Evolutionary conservation across 2,329 filamentous ascomycete genomes (phyloP).

Genomic region (Coniochaeta sp.): DNA sequence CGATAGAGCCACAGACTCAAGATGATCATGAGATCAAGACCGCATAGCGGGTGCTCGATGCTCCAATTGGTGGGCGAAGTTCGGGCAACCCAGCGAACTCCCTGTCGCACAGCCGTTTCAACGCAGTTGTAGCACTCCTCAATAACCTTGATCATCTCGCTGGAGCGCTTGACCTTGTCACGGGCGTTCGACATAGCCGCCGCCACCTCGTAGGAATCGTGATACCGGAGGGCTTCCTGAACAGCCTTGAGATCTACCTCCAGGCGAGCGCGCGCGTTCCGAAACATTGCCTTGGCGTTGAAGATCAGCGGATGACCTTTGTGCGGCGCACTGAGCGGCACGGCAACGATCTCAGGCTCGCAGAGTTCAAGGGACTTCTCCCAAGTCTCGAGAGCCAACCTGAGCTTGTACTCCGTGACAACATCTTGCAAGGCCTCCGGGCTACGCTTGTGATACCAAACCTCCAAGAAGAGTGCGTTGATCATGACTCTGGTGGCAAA

Average conservation of each 20-base stretch:
- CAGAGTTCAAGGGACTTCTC: slow-evolving; percentile 91
- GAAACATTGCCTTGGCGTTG: slow-evolving; percentile 95
- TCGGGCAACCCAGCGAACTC: slow-evolving; percentile 95
- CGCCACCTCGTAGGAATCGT: slow-evolving; percentile 94
- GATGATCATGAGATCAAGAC: slow-evolving; percentile 95
- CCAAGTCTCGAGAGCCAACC: slow-evolving; percentile 96
- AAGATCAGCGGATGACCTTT: slow-evolving; percentile 95
- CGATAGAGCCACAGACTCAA: slow-evolving; percentile 97
- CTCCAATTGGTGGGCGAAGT: slow-evolving; percentile 99
- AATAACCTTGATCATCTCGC: slow-evolving; percentile 98
- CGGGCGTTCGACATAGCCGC: slow-evolving; percentile 93
- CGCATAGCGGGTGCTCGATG: slow-evolving; percentile 93
- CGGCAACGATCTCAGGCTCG: slow-evolving; percentile 81
- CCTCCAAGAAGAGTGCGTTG: slow-evolving; percentile 94
- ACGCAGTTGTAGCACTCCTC: slow-evolving; percentile 97
- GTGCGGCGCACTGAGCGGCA: slow-evolving; percentile 87
- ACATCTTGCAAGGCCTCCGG: slow-evolving; percentile 97
- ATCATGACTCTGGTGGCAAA: slow-evolving; percentile 98
- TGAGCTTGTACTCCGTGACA: slow-evolving; percentile 95
- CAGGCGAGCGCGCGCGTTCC: slow-evolving; percentile 84
- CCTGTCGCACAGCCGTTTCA: slow-evolving; percentile 88
- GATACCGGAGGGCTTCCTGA: slow-evolving; percentile 92
- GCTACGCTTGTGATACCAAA: slow-evolving; percentile 98
- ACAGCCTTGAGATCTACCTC: slow-evolving; percentile 94
- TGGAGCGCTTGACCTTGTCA: slow-evolving; percentile 87